Base-by-base conservation (phyloP, 345 rosid genomes). In the Eucalyptus pauciflora region DNA sequence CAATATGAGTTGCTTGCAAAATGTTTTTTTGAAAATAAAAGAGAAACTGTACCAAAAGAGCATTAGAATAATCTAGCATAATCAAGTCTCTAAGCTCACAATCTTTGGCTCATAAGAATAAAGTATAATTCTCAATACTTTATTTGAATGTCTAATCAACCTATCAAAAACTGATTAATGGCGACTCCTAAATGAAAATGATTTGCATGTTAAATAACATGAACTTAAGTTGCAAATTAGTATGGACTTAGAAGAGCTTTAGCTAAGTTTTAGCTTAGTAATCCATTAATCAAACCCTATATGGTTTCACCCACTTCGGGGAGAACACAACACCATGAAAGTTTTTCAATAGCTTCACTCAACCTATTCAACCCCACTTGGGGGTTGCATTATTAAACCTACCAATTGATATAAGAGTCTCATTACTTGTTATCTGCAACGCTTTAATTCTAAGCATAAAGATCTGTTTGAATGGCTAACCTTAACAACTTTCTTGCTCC, bases 231-330 rank as follows among this genome's bases (percentile, higher is more conserved):
- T 50, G 0, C 17, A 0, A 50, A 5, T 50, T 50, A 0, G 7
- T 14, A 50, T 50, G 3, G 18, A 14, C 18, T 50, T 14, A 50
- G 3, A 50, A 50, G 18, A 50, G 18, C 0, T 1, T 50, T 0
- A 14, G 7, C 0, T 50, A 50, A 50, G 0, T 14, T 50, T 50
- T 1, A 7, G 18, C 0, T 50, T 50, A 14, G 17, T 14, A 0
- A 5, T 50, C 0, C 51, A 50, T 5, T 50, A 14, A 0, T 3
- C 1, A 50, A 50, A 50, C 7, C 51, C 17, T 50, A 50, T 50
- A 50, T 50, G 7, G 0, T 14, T 50, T 3, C 51, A 13, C 51
- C 51, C 0, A 0, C 52, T 50, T 50, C 0, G 52, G 0, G 0
- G 52, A 50, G 52, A 0, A 14, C 52, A 0, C 52, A 50, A 50